A percentile compares a stretch with the other conserved stretches of the same genome.
Evolutionary conservation across 164 flowering plant species (phyloP).

Genomic region (Piper longum): DNA sequence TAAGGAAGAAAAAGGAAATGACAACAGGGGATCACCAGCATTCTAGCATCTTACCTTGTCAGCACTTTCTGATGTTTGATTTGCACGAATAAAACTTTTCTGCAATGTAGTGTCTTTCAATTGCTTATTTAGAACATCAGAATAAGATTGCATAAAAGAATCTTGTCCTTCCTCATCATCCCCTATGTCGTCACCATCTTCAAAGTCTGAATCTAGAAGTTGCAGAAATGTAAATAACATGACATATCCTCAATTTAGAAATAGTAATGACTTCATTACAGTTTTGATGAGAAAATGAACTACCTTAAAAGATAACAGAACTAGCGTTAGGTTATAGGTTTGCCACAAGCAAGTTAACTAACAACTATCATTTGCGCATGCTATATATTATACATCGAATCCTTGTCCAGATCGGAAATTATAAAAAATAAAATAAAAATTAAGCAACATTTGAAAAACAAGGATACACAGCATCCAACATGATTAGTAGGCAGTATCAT

Average conservation of each 20-base stretch:
- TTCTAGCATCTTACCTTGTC: slow-evolving; percentile 21
- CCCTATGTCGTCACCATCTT: slow-evolving; percentile 36
- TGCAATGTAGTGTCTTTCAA: slow-evolving; percentile 47
- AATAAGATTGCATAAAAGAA: slow-evolving; percentile 58
- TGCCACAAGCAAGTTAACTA: too few relatives aligned
- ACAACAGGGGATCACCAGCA: neutral
- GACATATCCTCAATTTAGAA: neutral
- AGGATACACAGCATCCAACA: too few relatives aligned
- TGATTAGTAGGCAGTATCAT: too few relatives aligned
- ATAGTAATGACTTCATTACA: too few relatives aligned
- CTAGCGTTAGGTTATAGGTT: too few relatives aligned
- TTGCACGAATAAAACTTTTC: slow-evolving; percentile 64
- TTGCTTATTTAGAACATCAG: slow-evolving; percentile 53
- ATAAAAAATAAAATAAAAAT: too few relatives aligned
- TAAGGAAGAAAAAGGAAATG: neutral
- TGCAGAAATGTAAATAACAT: neutral
- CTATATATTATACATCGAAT: too few relatives aligned
- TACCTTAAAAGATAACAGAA: too few relatives aligned
- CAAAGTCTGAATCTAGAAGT: slow-evolving; percentile 43
- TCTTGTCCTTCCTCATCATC: slow-evolving; percentile 29
- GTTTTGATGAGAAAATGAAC: too few relatives aligned
- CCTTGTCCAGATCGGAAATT: too few relatives aligned
- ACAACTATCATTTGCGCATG: too few relatives aligned
- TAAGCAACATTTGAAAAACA: too few relatives aligned
- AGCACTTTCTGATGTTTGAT: slow-evolving; percentile 24